These are phyloP conservation scores for Fabrea salina DNA, from an alignment of 169 alveolate species.

Conservation along the genomic window DNA sequence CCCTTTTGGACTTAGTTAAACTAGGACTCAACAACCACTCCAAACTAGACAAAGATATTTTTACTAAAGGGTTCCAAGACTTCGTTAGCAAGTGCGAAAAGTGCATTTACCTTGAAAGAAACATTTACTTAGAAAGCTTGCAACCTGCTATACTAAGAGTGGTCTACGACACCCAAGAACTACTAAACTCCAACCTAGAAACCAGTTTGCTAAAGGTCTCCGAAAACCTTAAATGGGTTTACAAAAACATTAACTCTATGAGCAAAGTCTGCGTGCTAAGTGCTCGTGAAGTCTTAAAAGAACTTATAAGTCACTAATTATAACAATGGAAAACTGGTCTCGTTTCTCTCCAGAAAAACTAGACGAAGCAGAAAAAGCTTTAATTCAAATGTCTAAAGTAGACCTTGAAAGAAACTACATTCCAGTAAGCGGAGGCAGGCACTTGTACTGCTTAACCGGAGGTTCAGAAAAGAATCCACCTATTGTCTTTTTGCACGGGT, in stretches of 20 bases:
- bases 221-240: neutral
- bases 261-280: neutral
- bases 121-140: conserved; percentile 1
- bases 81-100: neutral
- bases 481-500: conserved; percentile 51
- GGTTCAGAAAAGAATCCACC: conserved; percentile 24
- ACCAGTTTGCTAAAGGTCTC: neutral
- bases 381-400: neutral
- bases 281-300: neutral
- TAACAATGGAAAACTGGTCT: conserved; percentile 32
- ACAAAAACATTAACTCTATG: neutral
- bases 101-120: neutral
- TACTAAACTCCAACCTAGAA: neutral
- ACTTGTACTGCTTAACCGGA: neutral
- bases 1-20: neutral
- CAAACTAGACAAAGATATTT: neutral
- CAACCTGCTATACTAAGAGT: conserved; percentile 15
- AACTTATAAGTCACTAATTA: too few relatives aligned
- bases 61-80: neutral
- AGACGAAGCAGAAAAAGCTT: neutral
- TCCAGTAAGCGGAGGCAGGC: neutral
- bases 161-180: neutral
- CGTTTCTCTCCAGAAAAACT: neutral
- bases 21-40: neutral
- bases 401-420: neutral